Evolutionary conservation across 768 basidiomycete genomes (phyloP).

Genomic region (Podaxis sp.): DNA sequence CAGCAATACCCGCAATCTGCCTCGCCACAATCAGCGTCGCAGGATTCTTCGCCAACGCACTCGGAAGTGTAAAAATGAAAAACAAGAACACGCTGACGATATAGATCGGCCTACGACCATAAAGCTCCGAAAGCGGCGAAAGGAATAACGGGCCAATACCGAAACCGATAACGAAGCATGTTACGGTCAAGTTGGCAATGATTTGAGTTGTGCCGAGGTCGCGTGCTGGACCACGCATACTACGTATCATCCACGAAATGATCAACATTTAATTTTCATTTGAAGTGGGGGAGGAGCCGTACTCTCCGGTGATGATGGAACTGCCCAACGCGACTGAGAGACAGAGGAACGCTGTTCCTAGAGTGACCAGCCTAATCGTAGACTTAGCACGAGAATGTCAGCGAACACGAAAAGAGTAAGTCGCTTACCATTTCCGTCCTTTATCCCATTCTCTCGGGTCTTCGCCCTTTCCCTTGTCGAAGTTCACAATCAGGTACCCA

Average conservation of each 20-base stretch:
- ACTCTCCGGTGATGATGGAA: slow-evolving; percentile 43
- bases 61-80: slow-evolving; percentile 48
- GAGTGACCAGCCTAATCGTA: slow-evolving; percentile 33
- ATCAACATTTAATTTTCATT: not conserved
- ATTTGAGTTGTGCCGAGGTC: slow-evolving; percentile 34
- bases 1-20: slow-evolving; percentile 45
- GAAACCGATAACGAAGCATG: slow-evolving; percentile 43
- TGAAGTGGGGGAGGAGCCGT: slow-evolving; percentile 18
- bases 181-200: slow-evolving; percentile 41
- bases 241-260: no score
- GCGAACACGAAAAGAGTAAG: not conserved
- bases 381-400: not conserved
- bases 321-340: slow-evolving; percentile 37
- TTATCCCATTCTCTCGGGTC: slow-evolving; percentile 37
- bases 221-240: slow-evolving; percentile 32
- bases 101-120: slow-evolving; percentile 38
- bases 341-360: slow-evolving; percentile 35
- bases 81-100: slow-evolving; percentile 38
- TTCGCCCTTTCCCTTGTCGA: slow-evolving; percentile 28
- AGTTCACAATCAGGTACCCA: slow-evolving; percentile 26
- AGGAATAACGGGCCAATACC: slow-evolving; percentile 42
- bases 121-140: slow-evolving; percentile 39
- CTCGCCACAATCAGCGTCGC: slow-evolving; percentile 43
- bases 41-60: slow-evolving; percentile 43
- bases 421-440: slow-evolving; percentile 33